Base-by-base conservation (phyloP, 2,329 filamentous ascomycete species). In the Pleomassaria siparia region DNA sequence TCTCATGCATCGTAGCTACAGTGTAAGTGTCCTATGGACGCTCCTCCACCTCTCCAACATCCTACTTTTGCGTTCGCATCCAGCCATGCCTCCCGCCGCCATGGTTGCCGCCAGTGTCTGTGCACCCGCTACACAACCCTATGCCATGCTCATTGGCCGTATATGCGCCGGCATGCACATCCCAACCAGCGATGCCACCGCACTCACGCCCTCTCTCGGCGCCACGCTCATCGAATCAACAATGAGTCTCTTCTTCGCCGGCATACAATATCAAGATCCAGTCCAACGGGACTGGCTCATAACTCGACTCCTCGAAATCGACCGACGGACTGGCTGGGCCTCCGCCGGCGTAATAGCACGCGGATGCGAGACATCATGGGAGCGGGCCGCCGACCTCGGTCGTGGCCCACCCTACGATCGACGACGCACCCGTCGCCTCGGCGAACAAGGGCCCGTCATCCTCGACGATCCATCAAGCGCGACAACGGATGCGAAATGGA, bases 21-120 rank as follows among this genome's bases (percentile, higher is more conserved):
- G 87, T n/a, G 87, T 97, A 53, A 89, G 88, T 2, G 87, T 89
- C 26, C 79, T 96, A 18, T 96, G 91, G 89, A 84, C 88, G 64
- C 87, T 91, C 55, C 91, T 89, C 67, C 88, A 95, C 70, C 89
- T 92, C 77, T 86, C 86, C 0, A 79, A 90, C 39, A 92, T 97
- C 47, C 80, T 91, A 44, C 80, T 94, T n/a, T 78, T 92, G 49
- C 82, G 94, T 26, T 80, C 85, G 1, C 91, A 96, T 58, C 94
- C 94, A 0, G 82, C 82, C 20, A 96, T 96, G 91, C 92, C 91
- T 0, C 90, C 92, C 0, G 85, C 91, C 8, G 88, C 91, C 28
- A 91, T 95, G 83, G 82, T 91, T 60, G 91, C 94, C 2, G 90
- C 90, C 0, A 87, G 86, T 7, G 79, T 95, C 54, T 84, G 88